These are phyloP conservation scores for Geranium brycei DNA, from an alignment of 345 rosid species.

Conservation along the genomic window DNA sequence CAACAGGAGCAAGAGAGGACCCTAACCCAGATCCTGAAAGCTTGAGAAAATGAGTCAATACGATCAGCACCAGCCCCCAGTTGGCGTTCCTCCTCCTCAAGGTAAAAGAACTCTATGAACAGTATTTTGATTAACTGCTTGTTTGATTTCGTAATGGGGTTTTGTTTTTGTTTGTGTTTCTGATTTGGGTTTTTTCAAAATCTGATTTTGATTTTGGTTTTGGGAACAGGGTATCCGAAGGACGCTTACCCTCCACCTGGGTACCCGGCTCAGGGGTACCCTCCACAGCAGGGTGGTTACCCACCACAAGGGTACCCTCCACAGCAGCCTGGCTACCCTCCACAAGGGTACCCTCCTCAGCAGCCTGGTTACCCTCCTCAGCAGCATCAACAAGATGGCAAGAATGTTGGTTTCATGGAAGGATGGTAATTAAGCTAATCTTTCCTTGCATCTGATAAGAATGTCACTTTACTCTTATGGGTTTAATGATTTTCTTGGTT, in stretches of 20 bases:
- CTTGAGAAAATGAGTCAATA: conserved; percentile 30
- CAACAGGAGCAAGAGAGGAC: no score
- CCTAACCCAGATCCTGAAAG: no score
- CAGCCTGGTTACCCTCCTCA: conserved; percentile 12
- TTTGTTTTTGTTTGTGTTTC: not conserved
- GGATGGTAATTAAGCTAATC: conserved; percentile 45
- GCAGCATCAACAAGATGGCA: conserved; percentile 28
- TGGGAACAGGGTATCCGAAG: conserved; percentile 30
- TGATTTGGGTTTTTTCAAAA: not conserved
- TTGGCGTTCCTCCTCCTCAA: conserved; percentile 58
- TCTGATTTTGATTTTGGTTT: not conserved
- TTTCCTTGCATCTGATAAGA: not conserved
- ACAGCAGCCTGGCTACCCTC: conserved; percentile 12
- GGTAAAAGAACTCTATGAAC: conserved; percentile 21
- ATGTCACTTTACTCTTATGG: not conserved
- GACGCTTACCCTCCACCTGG: conserved; percentile 55
- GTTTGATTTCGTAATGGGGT: not conserved
- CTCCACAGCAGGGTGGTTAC: conserved; percentile 4
- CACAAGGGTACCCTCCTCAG: conserved; percentile 29
- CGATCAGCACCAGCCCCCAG: conserved; percentile 45
- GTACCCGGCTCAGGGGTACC: conserved; percentile 36
- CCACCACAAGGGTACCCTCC: conserved; percentile 30
- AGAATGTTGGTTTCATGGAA: conserved; percentile 39
- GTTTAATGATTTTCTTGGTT: not conserved
- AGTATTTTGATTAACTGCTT: no score